Evolutionary conservation across 2,329 filamentous ascomycete species (phyloP).

Genomic region (Cladosporium sp.): DNA sequence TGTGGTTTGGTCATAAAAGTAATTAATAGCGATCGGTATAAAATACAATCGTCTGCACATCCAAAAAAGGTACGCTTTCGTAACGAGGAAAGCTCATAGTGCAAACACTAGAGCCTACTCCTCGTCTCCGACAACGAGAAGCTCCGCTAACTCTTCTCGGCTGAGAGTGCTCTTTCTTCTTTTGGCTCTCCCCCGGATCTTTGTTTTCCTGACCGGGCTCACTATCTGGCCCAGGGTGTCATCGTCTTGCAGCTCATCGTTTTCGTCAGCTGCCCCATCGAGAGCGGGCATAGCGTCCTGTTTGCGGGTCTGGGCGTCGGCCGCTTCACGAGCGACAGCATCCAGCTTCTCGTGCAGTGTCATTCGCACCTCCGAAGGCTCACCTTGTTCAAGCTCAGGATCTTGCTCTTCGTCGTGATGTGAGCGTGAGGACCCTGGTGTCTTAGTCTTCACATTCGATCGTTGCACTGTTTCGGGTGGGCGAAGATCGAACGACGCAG

Average conservation of each 20-base stretch:
- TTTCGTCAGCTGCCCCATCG: conserved; percentile 32
- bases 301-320: conserved; percentile 41
- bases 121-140: conserved; percentile 38
- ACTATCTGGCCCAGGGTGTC: conserved; percentile 40
- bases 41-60: not conserved
- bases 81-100: too few relatives aligned
- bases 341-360: conserved; percentile 51
- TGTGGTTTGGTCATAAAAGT: not conserved
- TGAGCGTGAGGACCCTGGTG: not conserved
- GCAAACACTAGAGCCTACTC: not conserved
- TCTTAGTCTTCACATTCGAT: conserved; percentile 30
- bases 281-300: conserved; percentile 19
- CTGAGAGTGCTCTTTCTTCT: conserved; percentile 73
- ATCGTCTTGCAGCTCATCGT: conserved; percentile 49
- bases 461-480: conserved; percentile 32
- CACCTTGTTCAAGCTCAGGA: conserved; percentile 31
- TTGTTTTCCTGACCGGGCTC: conserved; percentile 44
- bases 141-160: conserved; percentile 69
- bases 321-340: conserved; percentile 46
- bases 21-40: not conserved
- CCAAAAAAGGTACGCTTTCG: not conserved
- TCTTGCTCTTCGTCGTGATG: conserved; percentile 27
- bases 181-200: conserved; percentile 58
- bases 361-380: conserved; percentile 32
- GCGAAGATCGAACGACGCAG: conserved; percentile 38